Evolutionary conservation across 1,284 basidiomycete species (phyloP), one percentile per base, ranked within the genome.

Genomic region (Ustilago crameri): DNA sequence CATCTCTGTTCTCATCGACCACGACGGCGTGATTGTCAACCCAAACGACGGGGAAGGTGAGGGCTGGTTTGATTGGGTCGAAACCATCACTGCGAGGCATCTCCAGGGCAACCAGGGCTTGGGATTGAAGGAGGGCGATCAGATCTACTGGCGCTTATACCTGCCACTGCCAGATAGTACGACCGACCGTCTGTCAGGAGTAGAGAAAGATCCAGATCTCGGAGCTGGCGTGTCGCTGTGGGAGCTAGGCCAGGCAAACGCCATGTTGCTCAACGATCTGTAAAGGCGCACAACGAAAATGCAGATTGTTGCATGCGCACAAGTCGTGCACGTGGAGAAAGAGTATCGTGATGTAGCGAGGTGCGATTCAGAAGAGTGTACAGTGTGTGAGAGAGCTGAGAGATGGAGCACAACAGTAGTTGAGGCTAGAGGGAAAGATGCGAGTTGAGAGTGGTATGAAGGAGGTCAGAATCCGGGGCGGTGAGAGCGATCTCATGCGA

Each of bases 221-320:
- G 5, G 27, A 7, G 51, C 52, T 1, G 70, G 70, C 0, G 27
- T 73, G 2, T 63, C 70, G 49, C 38, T 73, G 2, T 73, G 70
- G 70, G 70, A 73, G 26, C 27, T 73, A 5, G 70, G 70, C 8
- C 70, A 73, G n/a, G 60, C 65, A 0, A 57, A 38, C 23, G 34
- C 48, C 2, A 9, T 61, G 20, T 55, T 73, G 4, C 30, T 71
- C 23, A 43, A 61, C 5, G 41, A 55, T 34, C 40, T 71, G 23
- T 71, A 64, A 40, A 10, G 12, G 9, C 0, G 9, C 32, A 12
- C n/a, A 20, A 3, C 7, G n/a, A 5, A 35, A 24, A 17, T 20
- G 32, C 5, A 48, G 34, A 1, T 26, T 20, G 22, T 17, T 17
- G 22, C 4, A 14, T 14, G 22, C 14, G 35, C 22, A 26, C 15